Evolutionary conservation across 768 basidiomycete species (phyloP).

Genomic region (Boletus edulis): DNA sequence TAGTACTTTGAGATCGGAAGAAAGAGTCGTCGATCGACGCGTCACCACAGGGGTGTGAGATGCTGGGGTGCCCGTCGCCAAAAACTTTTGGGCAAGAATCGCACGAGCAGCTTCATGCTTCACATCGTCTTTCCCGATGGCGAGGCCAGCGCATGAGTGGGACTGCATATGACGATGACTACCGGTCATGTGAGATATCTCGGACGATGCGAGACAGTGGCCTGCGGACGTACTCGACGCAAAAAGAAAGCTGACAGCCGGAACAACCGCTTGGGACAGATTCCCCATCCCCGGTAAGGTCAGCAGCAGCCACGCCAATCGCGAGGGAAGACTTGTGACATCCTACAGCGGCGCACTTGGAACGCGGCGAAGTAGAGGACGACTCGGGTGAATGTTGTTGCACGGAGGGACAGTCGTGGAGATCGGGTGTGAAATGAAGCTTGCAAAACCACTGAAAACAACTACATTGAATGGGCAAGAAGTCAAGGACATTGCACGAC

Average conservation of each 20-base stretch:
- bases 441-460: constrained; percentile 64
- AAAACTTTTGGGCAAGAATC: constrained; percentile 54
- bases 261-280: constrained; percentile 40
- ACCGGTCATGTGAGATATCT: constrained; percentile 9
- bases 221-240: constrained; percentile 49
- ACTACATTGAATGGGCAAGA: constrained; percentile 70
- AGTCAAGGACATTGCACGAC: constrained; percentile 64
- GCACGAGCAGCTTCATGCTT: constrained; percentile 50
- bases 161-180: constrained; percentile 68
- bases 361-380: constrained; percentile 29
- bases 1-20: constrained; percentile 51
- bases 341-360: constrained; percentile 46
- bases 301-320: constrained; percentile 32
- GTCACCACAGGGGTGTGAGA: constrained; percentile 26
- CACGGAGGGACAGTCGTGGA: constrained; percentile 51
- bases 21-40: constrained; percentile 32
- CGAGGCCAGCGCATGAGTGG: constrained; percentile 49
- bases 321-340: constrained; percentile 60
- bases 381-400: background rate
- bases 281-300: background rate
- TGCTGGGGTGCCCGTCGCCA: constrained; percentile 15
- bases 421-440: constrained; percentile 55
- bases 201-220: background rate
- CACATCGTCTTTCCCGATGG: constrained; percentile 8
- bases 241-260: constrained; percentile 57